Conservation (phyloP, 352 stramenopile species). For the Phytopythium montanum region DNA sequence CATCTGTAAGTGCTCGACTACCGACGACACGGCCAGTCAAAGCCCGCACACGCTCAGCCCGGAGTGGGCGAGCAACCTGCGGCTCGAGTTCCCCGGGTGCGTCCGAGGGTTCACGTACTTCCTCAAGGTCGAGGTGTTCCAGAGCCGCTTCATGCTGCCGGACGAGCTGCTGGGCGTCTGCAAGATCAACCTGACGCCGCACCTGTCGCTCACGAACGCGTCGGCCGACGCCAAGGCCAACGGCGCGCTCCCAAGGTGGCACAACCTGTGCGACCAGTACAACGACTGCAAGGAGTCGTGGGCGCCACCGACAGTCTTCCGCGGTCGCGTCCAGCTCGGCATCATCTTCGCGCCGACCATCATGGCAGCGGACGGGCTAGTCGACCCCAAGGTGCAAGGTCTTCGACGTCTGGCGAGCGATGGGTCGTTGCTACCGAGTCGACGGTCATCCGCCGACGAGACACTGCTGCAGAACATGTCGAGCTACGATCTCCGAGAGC, state of each 20-base stretch:
- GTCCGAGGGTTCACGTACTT: constrained; percentile 72
- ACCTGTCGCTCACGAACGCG: constrained; percentile 70
- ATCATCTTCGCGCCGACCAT: constrained; percentile 79
- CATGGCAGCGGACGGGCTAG: constrained; percentile 39
- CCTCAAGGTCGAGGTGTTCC: constrained; percentile 78
- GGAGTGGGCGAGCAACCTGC: constrained; percentile 72
- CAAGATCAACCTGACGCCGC: constrained; percentile 85
- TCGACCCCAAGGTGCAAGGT: constrained; percentile 42
- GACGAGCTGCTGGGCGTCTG: constrained; percentile 79
- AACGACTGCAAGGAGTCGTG: constrained; percentile 85
- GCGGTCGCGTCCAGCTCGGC: constrained; percentile 67
- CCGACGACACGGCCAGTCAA: constrained; percentile 5
- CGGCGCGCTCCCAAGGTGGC: constrained; percentile 70
- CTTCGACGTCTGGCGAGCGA: constrained; percentile 34
- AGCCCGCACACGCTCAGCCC: constrained; percentile 27
- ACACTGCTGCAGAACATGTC: constrained; percentile 50
- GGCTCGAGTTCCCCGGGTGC: constrained; percentile 73
- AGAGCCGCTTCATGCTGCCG: constrained; percentile 79
- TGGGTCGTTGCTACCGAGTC: constrained; percentile 11
- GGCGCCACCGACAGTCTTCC: constrained; percentile 79
- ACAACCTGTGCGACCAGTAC: constrained; percentile 87
- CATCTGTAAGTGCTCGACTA: constrained; percentile 53
- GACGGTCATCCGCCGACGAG: constrained; percentile 36
- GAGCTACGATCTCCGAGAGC: constrained; percentile 53
- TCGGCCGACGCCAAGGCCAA: constrained; percentile 82